Evolutionary conservation across 305 asterid genomes (phyloP).

Genomic region (Fraxinus sp.): DNA sequence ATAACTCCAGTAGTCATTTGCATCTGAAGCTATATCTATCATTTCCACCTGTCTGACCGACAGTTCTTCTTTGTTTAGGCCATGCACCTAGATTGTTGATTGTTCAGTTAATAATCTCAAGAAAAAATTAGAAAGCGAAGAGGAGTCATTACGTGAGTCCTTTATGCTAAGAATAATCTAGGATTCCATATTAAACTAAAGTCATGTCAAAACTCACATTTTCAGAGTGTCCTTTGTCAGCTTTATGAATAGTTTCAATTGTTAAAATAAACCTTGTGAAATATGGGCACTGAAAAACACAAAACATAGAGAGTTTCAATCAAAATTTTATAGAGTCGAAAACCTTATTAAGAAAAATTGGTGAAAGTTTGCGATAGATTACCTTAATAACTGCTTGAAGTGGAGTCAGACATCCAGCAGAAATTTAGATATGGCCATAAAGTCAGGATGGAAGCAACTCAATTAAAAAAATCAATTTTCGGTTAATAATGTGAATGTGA

Average conservation of each 20-base stretch:
- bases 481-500: constrained; percentile 5
- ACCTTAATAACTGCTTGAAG: constrained; percentile 73
- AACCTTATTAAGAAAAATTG: background rate
- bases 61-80: constrained; percentile 60
- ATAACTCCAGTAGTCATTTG: constrained; percentile 86
- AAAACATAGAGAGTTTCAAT: constrained; percentile 16
- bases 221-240: constrained; percentile 64
- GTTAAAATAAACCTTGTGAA: constrained; percentile 71
- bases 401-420: constrained; percentile 29
- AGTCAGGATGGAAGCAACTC: background rate
- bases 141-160: background rate
- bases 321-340: constrained; percentile 1
- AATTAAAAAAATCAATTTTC: background rate
- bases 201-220: constrained; percentile 50
- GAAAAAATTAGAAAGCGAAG: background rate
- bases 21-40: constrained; percentile 63
- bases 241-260: constrained; percentile 66
- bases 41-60: constrained; percentile 64
- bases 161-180: background rate
- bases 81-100: constrained; percentile 53
- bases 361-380: background rate
- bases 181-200: background rate
- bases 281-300: constrained; percentile 68
- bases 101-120: constrained; percentile 2
- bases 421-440: constrained; percentile 19